Evolutionary conservation across 106 monocot genomes (phyloP), one percentile per base, ranked within the genome.

Genomic region (Dioscorea zingiberensis): DNA sequence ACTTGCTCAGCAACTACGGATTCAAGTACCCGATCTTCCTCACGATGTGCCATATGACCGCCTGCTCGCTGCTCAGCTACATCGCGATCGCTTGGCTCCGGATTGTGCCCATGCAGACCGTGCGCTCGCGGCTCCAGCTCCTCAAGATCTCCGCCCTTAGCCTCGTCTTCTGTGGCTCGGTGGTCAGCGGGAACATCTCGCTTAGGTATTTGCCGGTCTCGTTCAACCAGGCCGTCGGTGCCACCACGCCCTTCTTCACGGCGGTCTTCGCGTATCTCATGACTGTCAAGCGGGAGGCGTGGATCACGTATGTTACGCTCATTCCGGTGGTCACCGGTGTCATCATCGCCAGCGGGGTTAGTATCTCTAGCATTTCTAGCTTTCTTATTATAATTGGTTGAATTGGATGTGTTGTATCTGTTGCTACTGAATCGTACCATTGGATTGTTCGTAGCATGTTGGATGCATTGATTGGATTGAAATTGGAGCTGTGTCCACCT

Each of bases 1-100:
- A 79, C 58, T 63, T 79, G 7, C 59, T 79, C 29, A 62, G 64
- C 64, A 79, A 74, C 26, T 79, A 79, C 13, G 79, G 79, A 14
- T 79, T 79, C 79, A 79, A 69, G 69, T 79, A 74, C 64, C 79
- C 79, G 23, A 79, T 79, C 57, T 79, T 79, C 73, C 58, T 79
- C 25, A 79, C 79, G 9, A 73, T 79, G 79, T 79, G 79, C 74
- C 79, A 79, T 54, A 79, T 79, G 79, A 58, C 59, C 28, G 72
- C 78, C 23, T 78, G 72, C 56, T 78, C 78, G 22, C 27, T 78
- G 16, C 30, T 78, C 72, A 68, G 69, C 73, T 74, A 79, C 69
- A 47, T 68, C 21, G 68, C 79, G 56, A 69, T 79, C 30, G 73
- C 79, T 12, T 79, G 73, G 79, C 69, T 79, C 47, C 46, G 49